A percentile compares a stretch with the other conserved stretches of the same genome.
Conservation (phyloP, 768 basidiomycete species). For the Lentinula sp. region DNA sequence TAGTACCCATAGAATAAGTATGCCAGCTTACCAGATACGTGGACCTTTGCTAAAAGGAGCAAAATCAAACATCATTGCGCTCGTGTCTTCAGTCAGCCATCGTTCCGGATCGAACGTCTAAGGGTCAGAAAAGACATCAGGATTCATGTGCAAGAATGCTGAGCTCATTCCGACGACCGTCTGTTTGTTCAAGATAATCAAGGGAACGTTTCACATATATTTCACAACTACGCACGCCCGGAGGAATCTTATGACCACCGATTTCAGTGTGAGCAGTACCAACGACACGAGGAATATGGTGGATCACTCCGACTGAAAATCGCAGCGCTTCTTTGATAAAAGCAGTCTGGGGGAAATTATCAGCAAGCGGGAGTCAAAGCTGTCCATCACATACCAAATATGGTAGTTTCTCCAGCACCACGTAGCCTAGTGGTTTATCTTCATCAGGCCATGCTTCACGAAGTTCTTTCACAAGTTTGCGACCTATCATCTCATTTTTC, state of each 20-base stretch:
- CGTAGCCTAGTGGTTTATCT: constrained; percentile 18
- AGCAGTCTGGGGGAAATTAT: constrained; percentile 28
- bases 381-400: constrained; percentile 24
- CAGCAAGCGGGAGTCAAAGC: constrained; percentile 9
- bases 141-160: constrained; percentile 31
- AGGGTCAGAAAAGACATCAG: constrained; percentile 35
- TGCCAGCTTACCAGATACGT: constrained; percentile 27
- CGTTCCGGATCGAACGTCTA: constrained; percentile 33
- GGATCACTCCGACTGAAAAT: constrained; percentile 32
- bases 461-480: constrained; percentile 21
- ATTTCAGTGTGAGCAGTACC: constrained; percentile 26
- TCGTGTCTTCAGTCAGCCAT: constrained; percentile 30
- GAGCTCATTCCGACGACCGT: constrained; percentile 36
- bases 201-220: too few relatives aligned
- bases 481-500: constrained; percentile 12
- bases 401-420: constrained; percentile 28
- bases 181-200: constrained; percentile 15
- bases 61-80: constrained; percentile 33
- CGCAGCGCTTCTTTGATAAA: constrained; percentile 43
- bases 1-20: constrained; percentile 1
- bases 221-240: constrained; percentile 23
- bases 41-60: constrained; percentile 40
- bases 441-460: constrained; percentile 27
- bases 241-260: constrained; percentile 28
- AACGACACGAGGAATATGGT: constrained; percentile 33